Percentiles rank a stretch among this genome's conserved stretches.
Conservation (phyloP, 2,329 filamentous ascomycete species). For the Fusarium dimerum region DNA sequence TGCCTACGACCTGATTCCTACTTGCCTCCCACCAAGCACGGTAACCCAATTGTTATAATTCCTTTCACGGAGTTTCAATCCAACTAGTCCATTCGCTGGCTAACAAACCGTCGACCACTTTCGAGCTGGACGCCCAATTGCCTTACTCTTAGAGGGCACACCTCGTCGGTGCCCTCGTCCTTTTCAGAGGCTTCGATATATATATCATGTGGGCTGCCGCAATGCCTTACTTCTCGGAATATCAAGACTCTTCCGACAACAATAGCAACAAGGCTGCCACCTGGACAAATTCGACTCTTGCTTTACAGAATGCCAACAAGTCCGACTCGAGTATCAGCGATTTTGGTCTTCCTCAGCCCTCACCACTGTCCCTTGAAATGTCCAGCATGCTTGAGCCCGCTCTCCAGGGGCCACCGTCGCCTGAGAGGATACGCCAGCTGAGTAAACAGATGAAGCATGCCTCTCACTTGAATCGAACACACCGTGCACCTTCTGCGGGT, state of each 20-base stretch:
- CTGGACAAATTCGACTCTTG: slow-evolving; percentile 10
- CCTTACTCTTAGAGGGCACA: slow-evolving; percentile 31
- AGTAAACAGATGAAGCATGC: slow-evolving; percentile 60
- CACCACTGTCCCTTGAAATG: slow-evolving; percentile 25
- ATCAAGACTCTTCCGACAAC: slow-evolving; percentile 23
- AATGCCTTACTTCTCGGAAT: slow-evolving; percentile 29
- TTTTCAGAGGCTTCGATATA: slow-evolving; percentile 21
- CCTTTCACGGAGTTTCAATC: slow-evolving; percentile 11
- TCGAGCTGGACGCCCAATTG: slow-evolving; percentile 20
- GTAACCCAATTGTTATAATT: too few species aligned
- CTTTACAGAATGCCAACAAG: slow-evolving; percentile 8
- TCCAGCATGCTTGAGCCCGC: slow-evolving; percentile 57
- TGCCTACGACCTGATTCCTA: not conserved
- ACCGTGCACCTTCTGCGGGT: slow-evolving; percentile 51
- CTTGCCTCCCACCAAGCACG: not conserved
- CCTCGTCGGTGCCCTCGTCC: slow-evolving; percentile 31
- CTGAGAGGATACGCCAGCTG: slow-evolving; percentile 58
- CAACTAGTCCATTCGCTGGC: slow-evolving; percentile 4
- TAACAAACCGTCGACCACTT: slow-evolving; percentile 15
- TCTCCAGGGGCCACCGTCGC: slow-evolving; percentile 62
- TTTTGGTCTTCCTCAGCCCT: slow-evolving; percentile 12
- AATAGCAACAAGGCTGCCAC: slow-evolving; percentile 16
- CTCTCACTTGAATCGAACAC: slow-evolving; percentile 41
- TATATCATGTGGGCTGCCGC: slow-evolving; percentile 29
- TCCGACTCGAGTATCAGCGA: slow-evolving; percentile 9